phyloP scores from a whole-genome alignment of 2,329 filamentous ascomycete species.

The Penicillium sp. region DNA sequence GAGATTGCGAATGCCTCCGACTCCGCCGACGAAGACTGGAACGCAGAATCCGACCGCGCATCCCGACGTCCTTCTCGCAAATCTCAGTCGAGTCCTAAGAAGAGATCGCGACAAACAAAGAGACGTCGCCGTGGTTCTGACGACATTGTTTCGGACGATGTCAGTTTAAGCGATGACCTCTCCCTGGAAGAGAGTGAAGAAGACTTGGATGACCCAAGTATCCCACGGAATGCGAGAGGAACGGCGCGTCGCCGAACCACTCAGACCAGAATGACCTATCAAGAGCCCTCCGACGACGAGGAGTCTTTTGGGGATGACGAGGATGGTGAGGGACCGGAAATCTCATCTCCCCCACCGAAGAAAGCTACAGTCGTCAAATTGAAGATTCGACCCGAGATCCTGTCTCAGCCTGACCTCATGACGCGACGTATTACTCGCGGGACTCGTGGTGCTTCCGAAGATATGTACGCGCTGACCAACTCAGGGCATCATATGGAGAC shows the following conservation, averaged over 20 bases:
- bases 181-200: conserved; percentile 52
- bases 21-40: conserved; percentile 52
- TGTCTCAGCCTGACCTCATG: conserved; percentile 34
- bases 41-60: conserved; percentile 38
- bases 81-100: conserved; percentile 36
- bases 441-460: conserved; percentile 60
- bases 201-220: conserved; percentile 42
- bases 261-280: conserved; percentile 57
- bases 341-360: conserved; percentile 20
- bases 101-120: conserved; percentile 39
- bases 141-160: conserved; percentile 45
- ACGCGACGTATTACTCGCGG: conserved; percentile 61
- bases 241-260: conserved; percentile 60
- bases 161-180: conserved; percentile 42
- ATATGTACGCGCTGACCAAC: conserved; percentile 61
- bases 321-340: conserved; percentile 27
- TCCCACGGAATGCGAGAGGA: conserved; percentile 61
- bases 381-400: conserved; percentile 33
- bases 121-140: conserved; percentile 54
- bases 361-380: conserved; percentile 37
- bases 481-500: conserved; percentile 62
- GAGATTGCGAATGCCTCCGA: conserved; percentile 50
- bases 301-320: conserved; percentile 32
- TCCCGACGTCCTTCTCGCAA: conserved; percentile 33
- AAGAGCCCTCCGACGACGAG: conserved; percentile 53